phyloP scores from a whole-genome alignment of 306 rosid genomes.

The Rubus parviflorus region DNA sequence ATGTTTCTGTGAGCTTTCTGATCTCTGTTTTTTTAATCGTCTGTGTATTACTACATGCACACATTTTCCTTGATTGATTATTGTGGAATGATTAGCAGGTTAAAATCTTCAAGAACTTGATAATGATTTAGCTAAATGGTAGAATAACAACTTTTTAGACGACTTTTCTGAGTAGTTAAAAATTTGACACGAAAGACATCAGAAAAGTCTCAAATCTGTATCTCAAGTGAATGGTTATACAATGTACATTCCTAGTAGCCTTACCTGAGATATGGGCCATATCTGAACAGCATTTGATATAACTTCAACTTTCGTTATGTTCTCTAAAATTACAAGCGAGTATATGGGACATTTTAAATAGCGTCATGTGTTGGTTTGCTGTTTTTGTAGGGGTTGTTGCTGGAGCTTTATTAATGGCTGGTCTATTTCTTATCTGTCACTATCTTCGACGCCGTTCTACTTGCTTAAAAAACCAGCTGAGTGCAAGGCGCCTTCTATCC shows the following conservation, averaged over 20 bases:
- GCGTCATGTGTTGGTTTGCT: conserved; percentile 17
- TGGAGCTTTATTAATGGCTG: conserved; percentile 62
- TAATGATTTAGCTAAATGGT: neutral
- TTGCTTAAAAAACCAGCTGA: conserved; percentile 59
- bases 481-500: conserved; percentile 60
- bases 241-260: neutral
- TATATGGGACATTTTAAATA: neutral
- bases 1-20: neutral
- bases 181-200: neutral
- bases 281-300: neutral
- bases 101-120: neutral
- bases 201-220: neutral
- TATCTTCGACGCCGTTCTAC: conserved; percentile 61
- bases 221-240: neutral
- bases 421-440: conserved; percentile 47
- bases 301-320: neutral
- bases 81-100: neutral
- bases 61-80: neutral
- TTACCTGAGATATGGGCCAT: conserved; percentile 7
- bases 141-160: neutral
- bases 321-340: neutral
- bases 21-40: neutral
- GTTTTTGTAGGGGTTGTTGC: conserved; percentile 43
- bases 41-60: neutral
- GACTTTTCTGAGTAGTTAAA: neutral